Evolutionary conservation across 768 basidiomycete genomes (phyloP).

Genomic region (Naganishia onofrii): DNA sequence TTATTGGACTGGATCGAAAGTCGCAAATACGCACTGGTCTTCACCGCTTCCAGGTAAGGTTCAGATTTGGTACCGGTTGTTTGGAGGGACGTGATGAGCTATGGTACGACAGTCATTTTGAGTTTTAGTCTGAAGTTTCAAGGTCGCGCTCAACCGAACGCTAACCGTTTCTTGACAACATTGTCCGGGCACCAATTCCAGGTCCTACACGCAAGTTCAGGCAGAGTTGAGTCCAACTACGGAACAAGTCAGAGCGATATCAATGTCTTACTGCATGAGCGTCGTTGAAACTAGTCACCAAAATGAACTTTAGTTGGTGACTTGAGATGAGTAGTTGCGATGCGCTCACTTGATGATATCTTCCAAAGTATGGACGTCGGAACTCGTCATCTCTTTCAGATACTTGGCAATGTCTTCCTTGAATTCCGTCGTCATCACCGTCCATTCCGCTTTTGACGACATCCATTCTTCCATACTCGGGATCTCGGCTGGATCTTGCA

Average conservation of each 20-base stretch:
- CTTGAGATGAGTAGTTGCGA: background rate
- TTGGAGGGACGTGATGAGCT: background rate
- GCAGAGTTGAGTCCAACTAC: background rate
- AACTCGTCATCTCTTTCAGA: background rate
- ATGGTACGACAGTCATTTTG: background rate
- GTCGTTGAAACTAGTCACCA: background rate
- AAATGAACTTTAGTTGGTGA: background rate
- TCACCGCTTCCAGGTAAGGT: background rate
- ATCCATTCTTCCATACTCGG: slow-evolving; percentile 3
- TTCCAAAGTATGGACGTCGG: slow-evolving; percentile 15
- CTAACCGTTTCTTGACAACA: slow-evolving; percentile 6
- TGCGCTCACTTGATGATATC: slow-evolving; percentile 22
- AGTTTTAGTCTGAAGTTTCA: background rate
- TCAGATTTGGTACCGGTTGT: background rate
- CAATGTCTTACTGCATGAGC: slow-evolving; percentile 2
- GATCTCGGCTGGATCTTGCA: background rate
- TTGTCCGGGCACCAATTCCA: slow-evolving; percentile 2
- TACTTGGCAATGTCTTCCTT: slow-evolving; percentile 22
- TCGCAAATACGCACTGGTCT: background rate
- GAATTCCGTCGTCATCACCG: slow-evolving; percentile 22
- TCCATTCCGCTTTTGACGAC: background rate
- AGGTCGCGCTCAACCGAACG: background rate
- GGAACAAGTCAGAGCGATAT: background rate
- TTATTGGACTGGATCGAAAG: background rate
- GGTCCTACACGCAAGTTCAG: background rate